phyloP scores from a whole-genome alignment of 2,329 filamentous ascomycete genomes.

The Aspergillus tanneri region DNA sequence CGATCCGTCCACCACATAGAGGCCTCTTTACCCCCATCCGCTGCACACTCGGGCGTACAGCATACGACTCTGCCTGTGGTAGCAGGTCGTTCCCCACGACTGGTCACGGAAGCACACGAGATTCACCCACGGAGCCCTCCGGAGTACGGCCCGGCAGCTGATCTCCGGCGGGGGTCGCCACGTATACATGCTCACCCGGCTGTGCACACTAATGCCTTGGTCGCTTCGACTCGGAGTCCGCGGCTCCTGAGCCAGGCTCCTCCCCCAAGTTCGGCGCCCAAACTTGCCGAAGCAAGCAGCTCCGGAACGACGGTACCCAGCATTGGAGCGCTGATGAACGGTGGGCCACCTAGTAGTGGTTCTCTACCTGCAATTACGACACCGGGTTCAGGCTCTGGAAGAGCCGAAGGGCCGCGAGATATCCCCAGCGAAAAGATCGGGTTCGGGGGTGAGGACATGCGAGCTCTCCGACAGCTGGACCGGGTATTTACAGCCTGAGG shows the following conservation, averaged over 20 bases:
- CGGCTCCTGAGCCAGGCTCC: conserved; percentile 28
- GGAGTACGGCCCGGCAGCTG: conserved; percentile 29
- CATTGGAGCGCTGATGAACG: conserved; percentile 51
- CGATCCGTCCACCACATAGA: conserved; percentile 35
- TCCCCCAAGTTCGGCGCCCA: conserved; percentile 22
- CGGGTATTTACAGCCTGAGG: conserved; percentile 47
- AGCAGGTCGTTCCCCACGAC: conserved; percentile 29
- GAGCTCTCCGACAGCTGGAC: conserved; percentile 66
- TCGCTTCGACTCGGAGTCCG: conserved; percentile 26
- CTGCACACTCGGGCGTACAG: conserved; percentile 21
- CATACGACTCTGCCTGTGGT: conserved; percentile 22
- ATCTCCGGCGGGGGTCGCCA: conserved; percentile 39
- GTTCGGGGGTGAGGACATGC: conserved; percentile 61
- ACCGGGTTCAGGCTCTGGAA: conserved; percentile 18
- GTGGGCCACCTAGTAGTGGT: conserved; percentile 29
- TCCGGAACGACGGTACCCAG: conserved; percentile 52
- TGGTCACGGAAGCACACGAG: conserved; percentile 27
- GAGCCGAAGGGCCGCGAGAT: conserved; percentile 49
- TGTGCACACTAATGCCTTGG: conserved; percentile 23
- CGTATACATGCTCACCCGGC: conserved; percentile 27
- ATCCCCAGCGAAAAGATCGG: conserved; percentile 58
- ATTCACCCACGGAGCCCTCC: conserved; percentile 31
- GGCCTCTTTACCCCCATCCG: conserved; percentile 26
- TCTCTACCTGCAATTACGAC: conserved; percentile 27
- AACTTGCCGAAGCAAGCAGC: conserved; percentile 27